Base-by-base conservation (phyloP, 1,284 basidiomycete species). In the Chiua sp. region DNA sequence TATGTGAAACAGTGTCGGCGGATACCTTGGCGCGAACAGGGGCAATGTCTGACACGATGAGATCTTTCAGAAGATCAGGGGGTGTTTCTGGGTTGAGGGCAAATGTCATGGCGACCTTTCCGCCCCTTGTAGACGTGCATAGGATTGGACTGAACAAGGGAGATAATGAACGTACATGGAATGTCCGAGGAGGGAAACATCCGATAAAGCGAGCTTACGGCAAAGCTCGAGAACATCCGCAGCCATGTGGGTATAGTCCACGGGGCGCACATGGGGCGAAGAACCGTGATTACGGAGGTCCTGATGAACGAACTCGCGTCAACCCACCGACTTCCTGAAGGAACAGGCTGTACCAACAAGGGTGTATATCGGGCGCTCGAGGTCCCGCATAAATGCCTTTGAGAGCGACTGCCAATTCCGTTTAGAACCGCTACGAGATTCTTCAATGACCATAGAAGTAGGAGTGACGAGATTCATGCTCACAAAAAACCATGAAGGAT, bases 221-320 rank as follows among this genome's bases (percentile, higher is more conserved):
- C 86, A 82, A 66, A 91, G 90, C 56, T 84, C 77, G 15, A 87
- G 72, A 32, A 94, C 82, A 66, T 94, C 92, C 12, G 75, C 71
- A 3, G 92, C 92, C 89, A 94, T 90, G 55, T 84, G 77, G 23
- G 76, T 67, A 66, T 95, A 95, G 20, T 83, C 86, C 83, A 92
- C 90, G 0, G 87, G 86, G 12, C 77, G 77, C 15, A 78, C 79
- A 70, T 93, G 92, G 0, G 92, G 91, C 0, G 92, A 94, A 10
- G 83, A 76, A 5, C 93, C 93, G 68, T 95, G 93, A 65, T 96
- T 96, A 20, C 94, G 82, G 15, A 96, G 78, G 73, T 96, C 93
- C 90, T 93, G 63, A n/a, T 10, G 26, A 26, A 26, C 26, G 26
- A 47, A 5, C 47, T 37, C 32, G 26, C 48, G 56, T 62, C 51